Evolutionary conservation across 2,329 filamentous ascomycete species (phyloP).

Genomic region (Diplodia scrobiculata): DNA sequence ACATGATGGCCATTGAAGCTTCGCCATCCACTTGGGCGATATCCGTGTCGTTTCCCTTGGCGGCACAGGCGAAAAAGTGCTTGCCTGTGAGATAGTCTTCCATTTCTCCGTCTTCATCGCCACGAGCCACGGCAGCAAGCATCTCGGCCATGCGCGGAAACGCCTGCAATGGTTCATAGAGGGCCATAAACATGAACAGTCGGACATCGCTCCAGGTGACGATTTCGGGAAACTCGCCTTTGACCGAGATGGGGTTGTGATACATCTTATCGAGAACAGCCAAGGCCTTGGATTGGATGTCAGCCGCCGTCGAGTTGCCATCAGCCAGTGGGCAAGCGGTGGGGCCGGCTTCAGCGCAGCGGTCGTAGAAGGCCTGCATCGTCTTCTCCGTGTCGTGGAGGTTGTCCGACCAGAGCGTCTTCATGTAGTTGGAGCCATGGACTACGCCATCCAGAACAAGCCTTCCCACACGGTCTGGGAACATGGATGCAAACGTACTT

Average conservation of each 20-base stretch:
- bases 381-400: slow-evolving; percentile 50
- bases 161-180: slow-evolving; percentile 42
- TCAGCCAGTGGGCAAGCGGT: slow-evolving; percentile 46
- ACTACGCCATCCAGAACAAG: slow-evolving; percentile 52
- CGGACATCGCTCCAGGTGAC: slow-evolving; percentile 49
- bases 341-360: slow-evolving; percentile 49
- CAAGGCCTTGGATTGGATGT: slow-evolving; percentile 42
- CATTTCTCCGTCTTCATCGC: slow-evolving; percentile 38
- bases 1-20: slow-evolving; percentile 42
- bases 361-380: slow-evolving; percentile 49
- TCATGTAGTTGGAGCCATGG: slow-evolving; percentile 45
- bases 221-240: slow-evolving; percentile 38
- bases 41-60: slow-evolving; percentile 36
- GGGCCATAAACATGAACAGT: slow-evolving; percentile 40
- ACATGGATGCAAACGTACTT: slow-evolving; percentile 45
- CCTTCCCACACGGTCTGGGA: slow-evolving; percentile 42
- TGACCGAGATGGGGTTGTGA: slow-evolving; percentile 47
- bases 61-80: slow-evolving; percentile 39
- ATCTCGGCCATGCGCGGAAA: slow-evolving; percentile 44
- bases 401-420: slow-evolving; percentile 45
- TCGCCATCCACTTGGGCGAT: slow-evolving; percentile 31
- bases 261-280: slow-evolving; percentile 44
- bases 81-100: slow-evolving; percentile 26
- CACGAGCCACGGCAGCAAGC: slow-evolving; percentile 42
- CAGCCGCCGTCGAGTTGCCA: slow-evolving; percentile 39